Conservation (phyloP, 169 alveolate species). For the Plasmodium coatneyi region DNA sequence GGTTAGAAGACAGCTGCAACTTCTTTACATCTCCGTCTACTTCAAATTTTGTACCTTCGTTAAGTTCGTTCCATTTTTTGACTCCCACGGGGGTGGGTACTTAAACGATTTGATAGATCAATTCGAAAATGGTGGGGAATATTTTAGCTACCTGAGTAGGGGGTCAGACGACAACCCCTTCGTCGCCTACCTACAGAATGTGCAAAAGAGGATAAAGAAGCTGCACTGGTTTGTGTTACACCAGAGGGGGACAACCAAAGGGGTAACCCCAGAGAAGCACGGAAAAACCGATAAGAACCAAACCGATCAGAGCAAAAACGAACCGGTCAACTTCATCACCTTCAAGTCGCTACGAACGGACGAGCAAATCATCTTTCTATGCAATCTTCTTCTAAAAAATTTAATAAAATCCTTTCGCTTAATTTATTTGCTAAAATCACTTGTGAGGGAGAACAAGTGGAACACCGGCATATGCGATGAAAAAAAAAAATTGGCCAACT, state of each 20-base stretch:
- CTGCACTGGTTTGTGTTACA: constrained; percentile 6
- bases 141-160: constrained; percentile 45
- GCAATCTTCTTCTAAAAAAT: constrained; percentile 47
- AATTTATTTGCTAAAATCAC: background rate
- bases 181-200: constrained; percentile 31
- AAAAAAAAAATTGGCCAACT: constrained; percentile 20
- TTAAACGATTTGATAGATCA: background rate
- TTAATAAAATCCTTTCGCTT: constrained; percentile 63
- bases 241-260: background rate
- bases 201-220: constrained; percentile 18
- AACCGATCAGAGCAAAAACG: background rate
- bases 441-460: constrained; percentile 42
- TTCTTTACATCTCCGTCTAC: constrained; percentile 43
- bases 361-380: constrained; percentile 64
- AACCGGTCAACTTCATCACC: background rate
- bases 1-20: constrained; percentile 64
- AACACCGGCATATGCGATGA: constrained; percentile 26
- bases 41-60: constrained; percentile 42
- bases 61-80: constrained; percentile 54
- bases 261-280: background rate
- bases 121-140: constrained; percentile 18
- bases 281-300: background rate
- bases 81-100: background rate
- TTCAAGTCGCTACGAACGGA: constrained; percentile 21
- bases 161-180: constrained; percentile 10